A percentile compares a stretch with the other conserved stretches of the same genome.
These are phyloP conservation scores for Tieghemostelium lacteum DNA, from an alignment of 78 protist species.

Conservation along the genomic window DNA sequence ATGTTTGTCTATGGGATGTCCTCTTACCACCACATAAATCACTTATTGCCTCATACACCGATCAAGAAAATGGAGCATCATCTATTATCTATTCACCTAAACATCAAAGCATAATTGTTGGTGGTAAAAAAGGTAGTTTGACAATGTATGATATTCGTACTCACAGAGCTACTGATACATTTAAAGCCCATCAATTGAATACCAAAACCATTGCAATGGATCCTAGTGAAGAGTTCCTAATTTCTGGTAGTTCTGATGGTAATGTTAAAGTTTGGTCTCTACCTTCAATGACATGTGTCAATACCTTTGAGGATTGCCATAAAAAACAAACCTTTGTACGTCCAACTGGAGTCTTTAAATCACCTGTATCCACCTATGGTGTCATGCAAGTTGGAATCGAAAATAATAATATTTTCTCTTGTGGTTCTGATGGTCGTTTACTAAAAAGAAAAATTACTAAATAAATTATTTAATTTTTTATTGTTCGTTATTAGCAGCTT, in stretches of 20 bases:
- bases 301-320: slow-evolving; percentile 70
- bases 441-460: slow-evolving; percentile 20
- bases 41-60: slow-evolving; percentile 44
- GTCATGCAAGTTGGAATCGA: slow-evolving; percentile 76
- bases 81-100: slow-evolving; percentile 69
- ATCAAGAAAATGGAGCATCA: slow-evolving; percentile 75
- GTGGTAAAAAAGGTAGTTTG: slow-evolving; percentile 70
- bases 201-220: slow-evolving; percentile 64
- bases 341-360: slow-evolving; percentile 69
- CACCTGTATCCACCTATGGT: slow-evolving; percentile 74
- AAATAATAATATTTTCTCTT: slow-evolving; percentile 46
- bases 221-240: slow-evolving; percentile 52
- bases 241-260: slow-evolving; percentile 70
- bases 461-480: neutral
- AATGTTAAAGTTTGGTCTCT: slow-evolving; percentile 73
- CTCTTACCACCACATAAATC: slow-evolving; percentile 61
- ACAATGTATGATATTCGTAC: slow-evolving; percentile 73
- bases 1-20: slow-evolving; percentile 78
- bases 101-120: slow-evolving; percentile 57
- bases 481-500: neutral
- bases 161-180: slow-evolving; percentile 33
- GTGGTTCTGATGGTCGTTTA: slow-evolving; percentile 79
- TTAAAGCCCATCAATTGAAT: slow-evolving; percentile 63
- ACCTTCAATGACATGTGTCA: slow-evolving; percentile 53
- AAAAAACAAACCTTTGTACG: slow-evolving; percentile 79